Percentiles rank a stretch among this genome's conserved stretches.
phyloP scores from a whole-genome alignment of 225 moss, liverwort and hornwort species.

The Takakia lepidozioides region DNA sequence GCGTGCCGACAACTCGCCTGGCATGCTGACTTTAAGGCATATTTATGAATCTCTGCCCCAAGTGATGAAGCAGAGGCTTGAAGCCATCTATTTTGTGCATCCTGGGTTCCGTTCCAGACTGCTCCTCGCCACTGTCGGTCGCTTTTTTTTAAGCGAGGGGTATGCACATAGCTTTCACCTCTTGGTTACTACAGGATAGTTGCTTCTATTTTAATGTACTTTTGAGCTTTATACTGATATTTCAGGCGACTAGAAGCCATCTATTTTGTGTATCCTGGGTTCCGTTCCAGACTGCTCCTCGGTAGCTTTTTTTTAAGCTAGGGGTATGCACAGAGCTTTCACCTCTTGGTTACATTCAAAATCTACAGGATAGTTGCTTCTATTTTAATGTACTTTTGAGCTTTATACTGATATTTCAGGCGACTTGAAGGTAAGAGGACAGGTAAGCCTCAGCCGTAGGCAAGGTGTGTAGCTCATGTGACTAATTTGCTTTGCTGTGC shows the following conservation, averaged over 20 bases:
- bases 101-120: constrained; percentile 71
- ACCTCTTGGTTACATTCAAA: too few species aligned
- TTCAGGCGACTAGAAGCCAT: constrained; percentile 59
- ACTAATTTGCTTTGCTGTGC: too few species aligned
- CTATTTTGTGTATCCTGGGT: constrained; percentile 75
- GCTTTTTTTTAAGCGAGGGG: constrained; percentile 78
- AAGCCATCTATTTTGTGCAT: constrained; percentile 69
- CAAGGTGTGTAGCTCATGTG: too few species aligned
- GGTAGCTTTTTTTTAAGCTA: constrained; percentile 72
- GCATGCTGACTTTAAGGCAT: constrained; percentile 52
- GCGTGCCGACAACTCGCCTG: constrained; percentile 69
- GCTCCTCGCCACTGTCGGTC: constrained; percentile 66
- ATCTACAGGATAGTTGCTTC: too few species aligned
- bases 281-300: constrained; percentile 57
- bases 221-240: too few species aligned
- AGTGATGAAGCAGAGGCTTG: constrained; percentile 51
- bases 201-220: not conserved
- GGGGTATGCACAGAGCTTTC: too few species aligned
- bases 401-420: too few species aligned
- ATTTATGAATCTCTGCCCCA: constrained; percentile 72
- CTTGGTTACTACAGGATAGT: not conserved
- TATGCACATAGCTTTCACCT: constrained; percentile 13
- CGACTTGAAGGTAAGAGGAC: too few species aligned
- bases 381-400: too few species aligned
- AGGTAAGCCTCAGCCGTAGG: too few species aligned